Evolutionary conservation across 169 alveolate species (phyloP).

Genomic region (Babesia divergens): DNA sequence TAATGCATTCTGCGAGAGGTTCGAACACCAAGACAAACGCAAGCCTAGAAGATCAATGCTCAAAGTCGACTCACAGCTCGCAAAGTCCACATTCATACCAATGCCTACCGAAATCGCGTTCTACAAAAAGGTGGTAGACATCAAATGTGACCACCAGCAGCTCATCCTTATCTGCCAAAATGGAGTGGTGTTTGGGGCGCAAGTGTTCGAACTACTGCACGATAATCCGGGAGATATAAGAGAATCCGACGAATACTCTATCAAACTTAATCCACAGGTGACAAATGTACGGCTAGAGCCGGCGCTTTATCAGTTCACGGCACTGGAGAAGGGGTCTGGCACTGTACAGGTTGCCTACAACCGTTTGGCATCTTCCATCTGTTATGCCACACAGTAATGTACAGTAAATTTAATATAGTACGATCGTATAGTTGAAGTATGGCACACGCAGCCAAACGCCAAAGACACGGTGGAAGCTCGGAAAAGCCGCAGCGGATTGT

Average conservation of each 20-base stretch:
- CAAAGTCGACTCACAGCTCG: conserved; percentile 28
- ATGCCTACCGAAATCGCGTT: conserved; percentile 24
- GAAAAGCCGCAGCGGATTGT: not conserved
- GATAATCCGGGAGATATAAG: conserved; percentile 8
- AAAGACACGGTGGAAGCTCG: not conserved
- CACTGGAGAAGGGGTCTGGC: not conserved
- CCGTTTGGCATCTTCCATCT: conserved; percentile 52
- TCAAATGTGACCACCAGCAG: conserved; percentile 54
- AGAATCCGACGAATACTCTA: conserved; percentile 34
- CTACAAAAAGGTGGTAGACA: conserved; percentile 9
- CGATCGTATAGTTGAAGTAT: too few relatives aligned
- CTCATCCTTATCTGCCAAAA: conserved; percentile 14
- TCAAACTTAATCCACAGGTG: conserved; percentile 28
- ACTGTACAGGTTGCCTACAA: conserved; percentile 41
- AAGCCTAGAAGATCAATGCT: conserved; percentile 25
- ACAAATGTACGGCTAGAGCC: conserved; percentile 43
- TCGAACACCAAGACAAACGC: conserved; percentile 34
- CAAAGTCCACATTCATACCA: conserved; percentile 17
- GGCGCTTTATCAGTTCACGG: conserved; percentile 53
- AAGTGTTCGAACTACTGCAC: conserved; percentile 27
- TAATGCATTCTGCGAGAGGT: conserved; percentile 53
- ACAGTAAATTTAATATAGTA: not conserved
- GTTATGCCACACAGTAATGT: conserved; percentile 8
- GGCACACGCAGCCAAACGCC: conserved; percentile 21
- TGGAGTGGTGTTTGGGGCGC: conserved; percentile 35